Conservation (phyloP, 768 basidiomycete species). For the Termitomyces sp. region DNA sequence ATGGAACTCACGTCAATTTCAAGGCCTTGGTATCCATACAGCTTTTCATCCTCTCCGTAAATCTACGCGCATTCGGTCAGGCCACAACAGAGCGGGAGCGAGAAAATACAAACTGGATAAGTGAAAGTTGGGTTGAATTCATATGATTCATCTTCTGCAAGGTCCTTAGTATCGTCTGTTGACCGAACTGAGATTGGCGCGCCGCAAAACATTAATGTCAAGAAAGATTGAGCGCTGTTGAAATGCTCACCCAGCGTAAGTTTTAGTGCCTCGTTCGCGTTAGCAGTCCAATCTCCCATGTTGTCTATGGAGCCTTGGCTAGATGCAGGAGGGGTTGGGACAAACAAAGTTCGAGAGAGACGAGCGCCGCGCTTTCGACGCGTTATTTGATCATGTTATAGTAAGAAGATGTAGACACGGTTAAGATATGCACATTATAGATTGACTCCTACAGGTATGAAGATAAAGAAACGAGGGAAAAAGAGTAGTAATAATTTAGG, state of each 20-base stretch:
- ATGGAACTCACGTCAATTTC: constrained; percentile 64
- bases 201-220: background rate
- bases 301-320: background rate
- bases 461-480: background rate
- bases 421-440: background rate
- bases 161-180: constrained; percentile 53
- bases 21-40: constrained; percentile 89
- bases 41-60: constrained; percentile 93
- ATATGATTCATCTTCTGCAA: constrained; percentile 53
- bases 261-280: constrained; percentile 72
- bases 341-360: background rate
- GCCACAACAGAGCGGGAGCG: background rate
- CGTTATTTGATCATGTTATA: constrained; percentile 17
- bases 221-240: background rate
- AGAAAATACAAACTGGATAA: constrained; percentile 67
- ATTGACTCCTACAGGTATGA: background rate
- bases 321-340: background rate
- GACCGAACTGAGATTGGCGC: constrained; percentile 52
- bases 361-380: constrained; percentile 10
- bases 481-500: background rate
- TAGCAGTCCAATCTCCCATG: constrained; percentile 70
- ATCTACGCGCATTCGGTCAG: constrained; percentile 47
- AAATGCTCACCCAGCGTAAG: constrained; percentile 66
- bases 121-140: constrained; percentile 89
- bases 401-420: background rate